Conservation (phyloP, 805 yeast genomes). For the Candida loeiensis region DNA sequence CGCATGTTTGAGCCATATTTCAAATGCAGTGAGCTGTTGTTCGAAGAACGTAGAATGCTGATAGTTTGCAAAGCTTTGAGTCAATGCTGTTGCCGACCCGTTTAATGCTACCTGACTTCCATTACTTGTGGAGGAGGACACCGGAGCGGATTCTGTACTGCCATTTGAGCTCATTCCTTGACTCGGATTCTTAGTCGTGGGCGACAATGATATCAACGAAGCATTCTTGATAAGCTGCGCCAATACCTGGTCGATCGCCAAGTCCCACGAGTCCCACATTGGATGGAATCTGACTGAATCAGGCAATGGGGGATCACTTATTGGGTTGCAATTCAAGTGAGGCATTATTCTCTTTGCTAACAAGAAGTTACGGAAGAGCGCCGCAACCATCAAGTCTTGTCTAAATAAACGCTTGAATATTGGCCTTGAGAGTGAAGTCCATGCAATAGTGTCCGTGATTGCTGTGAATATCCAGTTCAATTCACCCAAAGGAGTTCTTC, state of each 20-base stretch:
- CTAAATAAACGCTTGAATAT: slow-evolving; percentile 86
- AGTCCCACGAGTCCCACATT: slow-evolving; percentile 98
- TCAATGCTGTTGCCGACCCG: background rate
- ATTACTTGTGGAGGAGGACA: slow-evolving; percentile 1
- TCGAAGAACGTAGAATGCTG: slow-evolving; percentile 94
- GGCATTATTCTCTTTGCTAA: slow-evolving; percentile 94
- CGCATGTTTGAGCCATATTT: slow-evolving; percentile 85
- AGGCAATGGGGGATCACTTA: slow-evolving; percentile 90
- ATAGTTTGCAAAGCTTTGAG: slow-evolving; percentile 45
- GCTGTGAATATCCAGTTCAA: slow-evolving; percentile 97
- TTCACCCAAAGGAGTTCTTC: slow-evolving; percentile 94
- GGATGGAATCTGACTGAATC: slow-evolving; percentile 76
- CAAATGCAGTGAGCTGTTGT: slow-evolving; percentile 94
- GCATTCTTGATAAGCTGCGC: slow-evolving; percentile 57
- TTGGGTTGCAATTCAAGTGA: slow-evolving; percentile 86
- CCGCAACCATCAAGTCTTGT: slow-evolving; percentile 96
- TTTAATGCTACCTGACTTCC: slow-evolving; percentile 1
- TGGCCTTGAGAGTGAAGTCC: slow-evolving; percentile 88
- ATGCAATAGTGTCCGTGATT: slow-evolving; percentile 95
- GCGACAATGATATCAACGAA: slow-evolving; percentile 3
- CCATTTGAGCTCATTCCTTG: slow-evolving; percentile 1
- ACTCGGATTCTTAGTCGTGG: slow-evolving; percentile 9
- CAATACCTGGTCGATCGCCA: slow-evolving; percentile 91
- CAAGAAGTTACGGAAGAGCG: slow-evolving; percentile 86
- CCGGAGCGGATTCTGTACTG: background rate